These are phyloP conservation scores for Ogataea siamensis DNA, from an alignment of 805 yeast genomes.

Conservation along the genomic window DNA sequence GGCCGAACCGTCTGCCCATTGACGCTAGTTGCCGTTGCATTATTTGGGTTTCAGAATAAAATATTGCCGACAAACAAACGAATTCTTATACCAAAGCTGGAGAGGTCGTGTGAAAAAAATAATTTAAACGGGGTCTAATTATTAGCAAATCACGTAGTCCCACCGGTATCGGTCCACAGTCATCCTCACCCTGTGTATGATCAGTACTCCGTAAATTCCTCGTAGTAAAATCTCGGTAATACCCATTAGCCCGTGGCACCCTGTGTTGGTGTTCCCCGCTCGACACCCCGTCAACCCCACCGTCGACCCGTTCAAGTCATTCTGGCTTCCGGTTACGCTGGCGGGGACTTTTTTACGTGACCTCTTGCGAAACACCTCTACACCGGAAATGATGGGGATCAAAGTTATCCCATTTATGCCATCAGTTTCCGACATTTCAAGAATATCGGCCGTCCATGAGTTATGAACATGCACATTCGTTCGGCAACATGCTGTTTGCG, in stretches of 20 bases:
- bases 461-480: too few relatives aligned
- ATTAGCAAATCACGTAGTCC: neutral
- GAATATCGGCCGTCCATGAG: too few relatives aligned
- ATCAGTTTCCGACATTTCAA: too few relatives aligned
- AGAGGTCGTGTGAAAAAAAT: conserved; percentile 8
- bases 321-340: neutral
- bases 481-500: too few relatives aligned
- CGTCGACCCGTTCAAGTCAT: neutral
- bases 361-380: neutral
- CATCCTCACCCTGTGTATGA: neutral
- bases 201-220: conserved; percentile 1
- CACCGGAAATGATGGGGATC: neutral
- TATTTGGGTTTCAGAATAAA: conserved; percentile 1
- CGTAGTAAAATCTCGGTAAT: neutral
- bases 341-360: neutral
- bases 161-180: conserved; percentile 7
- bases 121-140: neutral
- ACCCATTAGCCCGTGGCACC: neutral
- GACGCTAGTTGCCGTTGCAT: conserved; percentile 8
- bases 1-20: conserved; percentile 5
- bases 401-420: neutral
- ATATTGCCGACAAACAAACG: conserved; percentile 7
- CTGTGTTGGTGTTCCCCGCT: neutral
- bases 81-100: conserved; percentile 7
- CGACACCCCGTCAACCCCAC: neutral